Conservation (phyloP, 208 protist species). For the Leishmania turanica region DNA sequence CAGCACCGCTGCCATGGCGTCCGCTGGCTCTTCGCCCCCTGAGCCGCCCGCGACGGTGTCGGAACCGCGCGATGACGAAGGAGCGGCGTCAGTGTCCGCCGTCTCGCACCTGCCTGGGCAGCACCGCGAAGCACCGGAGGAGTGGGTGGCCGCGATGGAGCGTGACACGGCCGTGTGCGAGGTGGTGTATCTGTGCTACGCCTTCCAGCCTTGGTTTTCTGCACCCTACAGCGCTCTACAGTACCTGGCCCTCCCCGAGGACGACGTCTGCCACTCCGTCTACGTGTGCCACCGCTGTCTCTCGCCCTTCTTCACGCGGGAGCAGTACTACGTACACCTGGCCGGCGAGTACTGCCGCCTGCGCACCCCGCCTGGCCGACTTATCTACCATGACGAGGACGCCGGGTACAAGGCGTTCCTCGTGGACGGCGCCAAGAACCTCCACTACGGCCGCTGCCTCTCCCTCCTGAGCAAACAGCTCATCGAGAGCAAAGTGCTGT, state of each 20-base stretch:
- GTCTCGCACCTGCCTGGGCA: neutral
- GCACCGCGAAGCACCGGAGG: slow-evolving; percentile 24
- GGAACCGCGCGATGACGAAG: neutral
- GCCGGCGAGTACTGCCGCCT: slow-evolving; percentile 50
- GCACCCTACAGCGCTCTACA: slow-evolving; percentile 50
- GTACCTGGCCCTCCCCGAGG: slow-evolving; percentile 55
- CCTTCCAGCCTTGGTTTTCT: slow-evolving; percentile 66
- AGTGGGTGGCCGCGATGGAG: slow-evolving; percentile 63
- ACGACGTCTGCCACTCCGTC: slow-evolving; percentile 67
- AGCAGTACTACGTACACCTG: slow-evolving; percentile 50
- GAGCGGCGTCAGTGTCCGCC: neutral
- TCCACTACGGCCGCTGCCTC: slow-evolving; percentile 69
- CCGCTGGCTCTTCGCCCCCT: neutral
- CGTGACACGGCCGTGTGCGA: slow-evolving; percentile 62
- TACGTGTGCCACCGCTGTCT: slow-evolving; percentile 77
- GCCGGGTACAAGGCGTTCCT: slow-evolving; percentile 42
- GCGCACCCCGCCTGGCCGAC: slow-evolving; percentile 42
- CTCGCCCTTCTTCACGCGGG: slow-evolving; percentile 56
- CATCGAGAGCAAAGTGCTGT: slow-evolving; percentile 73
- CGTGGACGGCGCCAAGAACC: slow-evolving; percentile 66
- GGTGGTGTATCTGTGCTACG: slow-evolving; percentile 67
- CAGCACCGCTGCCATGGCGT: neutral
- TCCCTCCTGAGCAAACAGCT: slow-evolving; percentile 64
- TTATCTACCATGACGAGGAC: slow-evolving; percentile 55
- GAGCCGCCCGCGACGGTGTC: neutral